phyloP scores from a whole-genome alignment of 176 grass and related monocot genomes.

The Miscanthus lutarioriparius region DNA sequence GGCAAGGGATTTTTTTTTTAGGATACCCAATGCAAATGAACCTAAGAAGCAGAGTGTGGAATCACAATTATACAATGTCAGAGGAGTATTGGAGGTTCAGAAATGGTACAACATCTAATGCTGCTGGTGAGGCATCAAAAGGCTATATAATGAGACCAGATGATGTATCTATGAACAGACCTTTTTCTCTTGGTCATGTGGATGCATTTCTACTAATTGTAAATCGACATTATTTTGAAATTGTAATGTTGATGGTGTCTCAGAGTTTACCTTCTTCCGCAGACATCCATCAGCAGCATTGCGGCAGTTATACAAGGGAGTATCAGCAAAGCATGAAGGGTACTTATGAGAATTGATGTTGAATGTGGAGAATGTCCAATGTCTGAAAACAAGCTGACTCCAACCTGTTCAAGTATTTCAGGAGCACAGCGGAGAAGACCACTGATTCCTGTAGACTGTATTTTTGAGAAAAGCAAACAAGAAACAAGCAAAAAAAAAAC shows the following conservation, averaged over 20 bases:
- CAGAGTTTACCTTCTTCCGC: conserved; percentile 67
- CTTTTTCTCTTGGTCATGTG: not conserved
- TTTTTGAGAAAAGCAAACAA: conserved; percentile 16
- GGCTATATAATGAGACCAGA: not conserved
- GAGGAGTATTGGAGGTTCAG: conserved; percentile 1
- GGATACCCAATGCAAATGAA: too few species aligned
- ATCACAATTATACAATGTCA: not conserved
- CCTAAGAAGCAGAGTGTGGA: too few species aligned
- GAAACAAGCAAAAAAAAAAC: conserved; percentile 9
- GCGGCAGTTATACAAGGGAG: conserved; percentile 76
- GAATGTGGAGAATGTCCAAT: conserved; percentile 69
- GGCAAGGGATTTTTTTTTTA: too few species aligned
- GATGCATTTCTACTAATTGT: conserved; percentile 1
- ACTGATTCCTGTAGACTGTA: conserved; percentile 86
- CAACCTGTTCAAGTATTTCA: conserved; percentile 77
- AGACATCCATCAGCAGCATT: conserved; percentile 88
- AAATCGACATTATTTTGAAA: conserved; percentile 7
- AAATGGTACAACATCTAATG: not conserved
- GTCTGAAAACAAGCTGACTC: conserved; percentile 59
- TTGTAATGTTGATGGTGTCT: not conserved
- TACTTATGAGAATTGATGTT: conserved; percentile 72
- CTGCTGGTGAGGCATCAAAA: not conserved
- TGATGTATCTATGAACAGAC: not conserved
- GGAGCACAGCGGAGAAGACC: conserved; percentile 77
- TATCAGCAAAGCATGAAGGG: conserved; percentile 77